Conservation (phyloP, 495 filamentous ascomycete species). For the Talaromyces thailandensis region DNA sequence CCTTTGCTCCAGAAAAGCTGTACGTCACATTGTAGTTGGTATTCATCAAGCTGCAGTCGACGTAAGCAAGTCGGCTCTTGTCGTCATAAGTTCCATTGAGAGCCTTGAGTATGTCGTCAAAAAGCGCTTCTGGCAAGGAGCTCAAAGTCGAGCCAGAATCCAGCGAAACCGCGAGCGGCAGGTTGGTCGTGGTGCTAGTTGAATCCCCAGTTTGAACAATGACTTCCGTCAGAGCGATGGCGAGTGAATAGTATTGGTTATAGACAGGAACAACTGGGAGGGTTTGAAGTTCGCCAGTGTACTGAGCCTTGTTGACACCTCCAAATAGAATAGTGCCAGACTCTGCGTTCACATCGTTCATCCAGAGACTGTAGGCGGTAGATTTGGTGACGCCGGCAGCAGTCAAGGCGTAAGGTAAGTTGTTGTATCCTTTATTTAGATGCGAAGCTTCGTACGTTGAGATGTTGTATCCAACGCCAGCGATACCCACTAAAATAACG, state of each 20-base stretch:
- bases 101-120: conserved; percentile 46
- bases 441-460: conserved; percentile 58
- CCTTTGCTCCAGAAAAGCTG: conserved; percentile 41
- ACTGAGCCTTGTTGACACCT: conserved; percentile 73
- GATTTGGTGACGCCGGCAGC: conserved; percentile 58
- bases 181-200: conserved; percentile 36
- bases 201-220: conserved; percentile 30
- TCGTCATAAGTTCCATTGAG: conserved; percentile 53
- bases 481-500: conserved; percentile 52
- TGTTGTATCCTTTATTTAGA: conserved; percentile 35
- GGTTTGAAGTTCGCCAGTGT: conserved; percentile 54
- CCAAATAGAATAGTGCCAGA: conserved; percentile 82
- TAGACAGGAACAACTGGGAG: conserved; percentile 52
- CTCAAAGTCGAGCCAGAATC: conserved; percentile 72
- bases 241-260: conserved; percentile 54
- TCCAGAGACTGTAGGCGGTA: conserved; percentile 75
- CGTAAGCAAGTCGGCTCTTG: conserved; percentile 31
- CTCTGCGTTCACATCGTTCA: conserved; percentile 65
- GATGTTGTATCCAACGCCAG: conserved; percentile 67
- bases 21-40: conserved; percentile 55
- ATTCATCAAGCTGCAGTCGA: conserved; percentile 54
- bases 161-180: conserved; percentile 60
- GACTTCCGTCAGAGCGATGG: conserved; percentile 63
- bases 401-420: conserved; percentile 66
- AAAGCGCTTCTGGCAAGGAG: conserved; percentile 61